Percentiles rank a stretch among this genome's conserved stretches.
These are phyloP conservation scores for Xylaria polymorpha DNA, from an alignment of 2,329 filamentous ascomycete genomes.

Conservation along the genomic window DNA sequence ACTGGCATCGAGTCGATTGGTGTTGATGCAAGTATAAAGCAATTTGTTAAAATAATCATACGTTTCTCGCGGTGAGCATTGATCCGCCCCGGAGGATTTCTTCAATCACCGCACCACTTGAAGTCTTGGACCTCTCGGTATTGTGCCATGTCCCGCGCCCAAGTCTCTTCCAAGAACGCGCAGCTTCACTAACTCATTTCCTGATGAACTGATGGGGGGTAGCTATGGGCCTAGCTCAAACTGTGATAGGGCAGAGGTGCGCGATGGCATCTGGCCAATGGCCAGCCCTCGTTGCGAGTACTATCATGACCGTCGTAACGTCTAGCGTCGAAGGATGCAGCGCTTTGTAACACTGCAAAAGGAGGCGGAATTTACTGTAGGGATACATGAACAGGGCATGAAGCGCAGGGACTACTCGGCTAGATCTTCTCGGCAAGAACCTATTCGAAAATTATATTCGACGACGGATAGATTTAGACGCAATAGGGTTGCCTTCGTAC, in stretches of 20 bases:
- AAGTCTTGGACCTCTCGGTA: conserved; percentile 12
- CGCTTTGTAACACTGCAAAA: conserved; percentile 15
- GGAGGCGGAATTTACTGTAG: conserved; percentile 5
- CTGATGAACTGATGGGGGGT: conserved; percentile 12
- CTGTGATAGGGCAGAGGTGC: not conserved
- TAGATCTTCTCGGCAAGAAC: conserved; percentile 9
- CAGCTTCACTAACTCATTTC: not conserved
- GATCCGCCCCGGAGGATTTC: conserved; percentile 13
- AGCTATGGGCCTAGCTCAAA: not conserved
- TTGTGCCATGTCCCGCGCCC: not conserved
- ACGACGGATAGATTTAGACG: conserved; percentile 16
- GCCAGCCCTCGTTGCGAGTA: not conserved
- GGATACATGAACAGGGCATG: not conserved
- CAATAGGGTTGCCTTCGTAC: conserved; percentile 36
- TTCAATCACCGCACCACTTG: conserved; percentile 7
- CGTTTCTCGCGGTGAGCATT: conserved; percentile 16
- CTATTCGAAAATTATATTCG: conserved; percentile 12
- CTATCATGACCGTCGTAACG: conserved; percentile 8
- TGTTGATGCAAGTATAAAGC: conserved; percentile 18
- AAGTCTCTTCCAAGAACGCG: conserved; percentile 14
- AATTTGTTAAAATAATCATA: conserved; percentile 14
- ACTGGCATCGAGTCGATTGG: conserved; percentile 5
- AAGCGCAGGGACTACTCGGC: conserved; percentile 17
- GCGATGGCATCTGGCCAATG: conserved; percentile 5
- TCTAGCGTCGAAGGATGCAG: conserved; percentile 9